Percentiles rank a stretch among this genome's conserved stretches.
These are phyloP conservation scores for Amanita exitialis DNA, from an alignment of 768 basidiomycete species.

Conservation along the genomic window DNA sequence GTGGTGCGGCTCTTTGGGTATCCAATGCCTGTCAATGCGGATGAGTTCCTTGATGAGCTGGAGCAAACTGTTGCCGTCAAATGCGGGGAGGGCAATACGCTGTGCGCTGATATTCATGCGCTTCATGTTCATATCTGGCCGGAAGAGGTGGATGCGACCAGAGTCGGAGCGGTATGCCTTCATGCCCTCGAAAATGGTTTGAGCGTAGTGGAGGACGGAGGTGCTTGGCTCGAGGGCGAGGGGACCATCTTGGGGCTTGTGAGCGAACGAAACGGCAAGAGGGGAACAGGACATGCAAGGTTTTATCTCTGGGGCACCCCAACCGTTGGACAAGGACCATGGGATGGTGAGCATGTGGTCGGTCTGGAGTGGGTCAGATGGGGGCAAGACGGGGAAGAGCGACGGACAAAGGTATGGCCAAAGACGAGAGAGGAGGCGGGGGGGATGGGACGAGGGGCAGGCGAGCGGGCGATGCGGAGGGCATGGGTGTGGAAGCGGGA, in stretches of 20 bases:
- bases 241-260: conserved; percentile 48
- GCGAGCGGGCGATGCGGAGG: conserved; percentile 38
- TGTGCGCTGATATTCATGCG: conserved; percentile 83
- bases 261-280: conserved; percentile 3
- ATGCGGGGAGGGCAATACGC: conserved; percentile 70
- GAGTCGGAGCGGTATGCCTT: conserved; percentile 78
- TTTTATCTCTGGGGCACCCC: conserved; percentile 73
- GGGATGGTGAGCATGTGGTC: conserved; percentile 81
- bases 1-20: conserved; percentile 80
- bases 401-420: conserved; percentile 73
- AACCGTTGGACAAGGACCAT: conserved; percentile 67
- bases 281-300: conserved; percentile 44
- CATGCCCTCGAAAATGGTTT: conserved; percentile 87
- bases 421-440: conserved; percentile 64
- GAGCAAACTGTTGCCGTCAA: conserved; percentile 65
- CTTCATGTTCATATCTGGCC: conserved; percentile 97
- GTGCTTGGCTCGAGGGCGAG: conserved; percentile 65
- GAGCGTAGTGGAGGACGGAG: conserved; percentile 89
- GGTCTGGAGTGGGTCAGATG: conserved; percentile 32
- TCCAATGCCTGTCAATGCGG: conserved; percentile 80
- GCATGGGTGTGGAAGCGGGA: conserved; percentile 32
- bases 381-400: background rate
- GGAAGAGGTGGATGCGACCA: conserved; percentile 75
- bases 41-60: conserved; percentile 83
- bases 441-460: conserved; percentile 51